Base-by-base conservation (phyloP, 352 stramenopile species). In the Phytophthora brassicae region DNA sequence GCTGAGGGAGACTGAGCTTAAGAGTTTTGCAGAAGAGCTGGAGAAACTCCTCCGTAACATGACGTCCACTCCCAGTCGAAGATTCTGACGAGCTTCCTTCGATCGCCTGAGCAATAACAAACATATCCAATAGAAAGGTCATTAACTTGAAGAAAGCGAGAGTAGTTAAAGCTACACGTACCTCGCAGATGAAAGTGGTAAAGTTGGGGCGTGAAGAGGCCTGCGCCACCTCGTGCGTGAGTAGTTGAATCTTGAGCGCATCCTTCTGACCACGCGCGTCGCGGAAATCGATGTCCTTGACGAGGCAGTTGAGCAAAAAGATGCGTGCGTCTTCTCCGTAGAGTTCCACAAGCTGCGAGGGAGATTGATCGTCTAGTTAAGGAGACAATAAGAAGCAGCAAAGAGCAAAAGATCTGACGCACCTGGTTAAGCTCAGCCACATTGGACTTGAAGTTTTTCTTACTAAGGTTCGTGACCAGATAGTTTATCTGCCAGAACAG, bases 401-500 rank as follows among this genome's bases (percentile, higher is more conserved):
- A 47, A 20, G 19, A 1, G 8, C 3, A 9, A 46, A 24, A 61
- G 56, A 66, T 64, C 24, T 12, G 16, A 9, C 43, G 62, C 29
- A 95, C 84, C 89, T 97, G 90, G 62, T 96, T 97, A 47, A 97
- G 80, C 75, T 97, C 90, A 12, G 89, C 87, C 51, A 97, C 88
- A 51, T 92, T 96, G 42, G 86, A 90, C 77, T 96, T 97, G 74
- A 96, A 96, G 72, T 96, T 97, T 58, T 97, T 97, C 81, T 97
- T 97, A 76, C 72, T 96, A 48, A 97, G 82, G 72, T 95, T 97
- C 28, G 84, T 95, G 29, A 97, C 88, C 53, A 97, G 75, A 68
- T 96, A 96, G 62, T 95, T 91, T 63, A 97, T 97, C 76, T 97
- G 90, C 89, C 88, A 97, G 73, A 97, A 97, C 33, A 97, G 74